These are phyloP conservation scores for Solanum chiquidenum DNA, from an alignment of 257 asterid genomes.

Conservation along the genomic window DNA sequence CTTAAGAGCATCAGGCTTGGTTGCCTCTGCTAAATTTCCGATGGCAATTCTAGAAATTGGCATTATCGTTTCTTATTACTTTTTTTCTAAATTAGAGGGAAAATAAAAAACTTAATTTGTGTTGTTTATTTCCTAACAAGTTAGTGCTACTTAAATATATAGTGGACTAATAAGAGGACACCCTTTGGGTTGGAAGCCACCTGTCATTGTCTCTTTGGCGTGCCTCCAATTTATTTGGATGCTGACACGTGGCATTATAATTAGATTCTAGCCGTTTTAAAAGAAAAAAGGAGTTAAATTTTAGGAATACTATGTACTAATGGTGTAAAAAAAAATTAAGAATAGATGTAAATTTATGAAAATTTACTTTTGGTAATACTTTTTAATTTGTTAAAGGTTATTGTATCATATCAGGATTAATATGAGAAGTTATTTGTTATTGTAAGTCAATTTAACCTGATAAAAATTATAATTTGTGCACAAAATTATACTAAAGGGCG, in stretches of 20 bases:
- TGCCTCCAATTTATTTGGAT: constrained; percentile 34
- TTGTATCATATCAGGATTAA: background rate
- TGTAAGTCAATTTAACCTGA: background rate
- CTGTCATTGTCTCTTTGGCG: constrained; percentile 9
- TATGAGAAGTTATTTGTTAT: background rate
- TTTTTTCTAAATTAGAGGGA: background rate
- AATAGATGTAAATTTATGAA: background rate
- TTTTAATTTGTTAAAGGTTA: background rate
- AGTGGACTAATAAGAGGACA: background rate
- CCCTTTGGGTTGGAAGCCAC: background rate
- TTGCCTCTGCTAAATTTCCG: constrained; percentile 58
- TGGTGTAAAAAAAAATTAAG: background rate
- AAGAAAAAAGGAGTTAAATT: background rate
- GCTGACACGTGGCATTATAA: constrained; percentile 24
- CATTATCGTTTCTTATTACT: constrained; percentile 17
- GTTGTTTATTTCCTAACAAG: background rate
- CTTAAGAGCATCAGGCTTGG: constrained; percentile 58
- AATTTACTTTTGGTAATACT: background rate
- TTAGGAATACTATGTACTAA: background rate
- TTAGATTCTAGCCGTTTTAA: background rate
- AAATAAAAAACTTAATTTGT: background rate
- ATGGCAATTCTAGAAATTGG: constrained; percentile 49
- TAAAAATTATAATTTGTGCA: background rate
- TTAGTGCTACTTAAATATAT: background rate
- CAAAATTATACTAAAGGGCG: background rate